These are phyloP conservation scores for Teratosphaeriaceae sp. DNA, from an alignment of 2,329 filamentous ascomycete genomes.

Conservation along the genomic window DNA sequence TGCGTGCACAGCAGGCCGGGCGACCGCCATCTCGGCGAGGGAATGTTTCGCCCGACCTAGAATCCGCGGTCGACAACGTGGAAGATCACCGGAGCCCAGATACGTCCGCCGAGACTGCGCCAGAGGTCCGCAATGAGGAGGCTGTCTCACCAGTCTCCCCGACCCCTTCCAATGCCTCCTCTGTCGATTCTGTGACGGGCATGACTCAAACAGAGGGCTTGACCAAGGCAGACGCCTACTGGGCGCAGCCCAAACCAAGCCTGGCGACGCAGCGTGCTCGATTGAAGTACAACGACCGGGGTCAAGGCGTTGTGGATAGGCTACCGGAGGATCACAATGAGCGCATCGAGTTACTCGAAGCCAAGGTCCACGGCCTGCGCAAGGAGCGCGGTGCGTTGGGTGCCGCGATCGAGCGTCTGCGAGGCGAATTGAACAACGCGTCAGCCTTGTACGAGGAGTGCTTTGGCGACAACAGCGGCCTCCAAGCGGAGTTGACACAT, in stretches of 20 bases:
- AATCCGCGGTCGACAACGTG: not conserved
- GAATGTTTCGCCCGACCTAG: too few species aligned
- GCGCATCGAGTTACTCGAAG: slow-evolving; percentile 2
- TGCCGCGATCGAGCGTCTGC: not conserved
- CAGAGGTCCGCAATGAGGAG: not conserved
- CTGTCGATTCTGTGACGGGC: slow-evolving; percentile 8
- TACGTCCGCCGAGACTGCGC: not conserved
- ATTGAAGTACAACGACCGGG: not conserved
- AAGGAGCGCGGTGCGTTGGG: not conserved
- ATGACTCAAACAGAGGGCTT: slow-evolving; percentile 9
- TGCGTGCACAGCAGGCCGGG: too few species aligned
- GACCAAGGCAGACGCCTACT: not conserved
- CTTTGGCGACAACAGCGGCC: too few species aligned
- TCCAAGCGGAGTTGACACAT: too few species aligned
- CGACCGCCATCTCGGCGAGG: too few species aligned
- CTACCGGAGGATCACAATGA: not conserved
- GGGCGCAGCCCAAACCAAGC: not conserved
- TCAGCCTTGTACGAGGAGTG: not conserved
- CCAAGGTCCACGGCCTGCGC: slow-evolving; percentile 2
- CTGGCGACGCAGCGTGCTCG: slow-evolving; percentile 1
- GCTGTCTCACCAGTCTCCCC: not conserved
- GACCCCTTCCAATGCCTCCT: slow-evolving; percentile 2
- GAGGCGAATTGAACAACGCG: not conserved
- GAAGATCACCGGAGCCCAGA: not conserved
- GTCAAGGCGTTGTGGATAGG: not conserved